A percentile compares a stretch with the other conserved stretches of the same genome.
These are phyloP conservation scores for Rutstroemia sp. DNA, from an alignment of 2,329 filamentous ascomycete genomes.

Conservation along the genomic window DNA sequence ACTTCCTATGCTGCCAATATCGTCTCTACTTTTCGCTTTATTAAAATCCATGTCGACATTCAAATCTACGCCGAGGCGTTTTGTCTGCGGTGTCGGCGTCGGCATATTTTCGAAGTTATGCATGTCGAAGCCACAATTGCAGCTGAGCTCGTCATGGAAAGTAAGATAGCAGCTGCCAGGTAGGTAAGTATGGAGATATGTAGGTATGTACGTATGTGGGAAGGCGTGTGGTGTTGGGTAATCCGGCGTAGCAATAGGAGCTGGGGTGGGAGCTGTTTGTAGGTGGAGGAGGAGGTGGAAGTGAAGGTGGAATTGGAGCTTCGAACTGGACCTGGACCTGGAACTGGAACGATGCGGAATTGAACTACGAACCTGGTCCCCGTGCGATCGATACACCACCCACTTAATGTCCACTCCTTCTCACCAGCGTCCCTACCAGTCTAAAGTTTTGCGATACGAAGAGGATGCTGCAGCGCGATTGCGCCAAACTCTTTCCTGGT, in stretches of 20 bases:
- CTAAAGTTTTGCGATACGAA: no score
- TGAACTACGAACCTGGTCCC: not conserved
- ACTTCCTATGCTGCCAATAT: constrained; percentile 11
- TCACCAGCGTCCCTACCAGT: no score
- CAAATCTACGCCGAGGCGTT: constrained; percentile 24
- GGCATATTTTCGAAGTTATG: constrained; percentile 23
- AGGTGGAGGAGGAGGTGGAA: no score
- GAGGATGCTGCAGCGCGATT: no score
- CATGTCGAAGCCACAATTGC: constrained; percentile 18
- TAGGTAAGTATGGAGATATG: not conserved
- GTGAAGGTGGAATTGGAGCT: no score
- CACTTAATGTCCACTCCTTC: no score
- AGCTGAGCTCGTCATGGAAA: constrained; percentile 14
- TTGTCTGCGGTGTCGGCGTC: constrained; percentile 18
- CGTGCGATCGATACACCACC: not conserved
- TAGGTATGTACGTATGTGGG: not conserved
- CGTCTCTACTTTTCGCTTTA: not conserved
- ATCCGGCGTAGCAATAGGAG: not conserved
- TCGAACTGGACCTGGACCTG: no score
- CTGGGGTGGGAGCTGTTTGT: no score
- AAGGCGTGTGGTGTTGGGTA: not conserved
- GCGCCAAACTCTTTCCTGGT: no score
- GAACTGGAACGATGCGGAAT: no score
- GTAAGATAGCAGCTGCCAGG: not conserved
- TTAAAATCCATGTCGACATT: constrained; percentile 19